A percentile compares a stretch with the other conserved stretches of the same genome.
These are phyloP conservation scores for baker's yeast (Saccharomyces cerevisiae) DNA, from an alignment of 805 yeast species.

Conservation along the genomic window DNA sequence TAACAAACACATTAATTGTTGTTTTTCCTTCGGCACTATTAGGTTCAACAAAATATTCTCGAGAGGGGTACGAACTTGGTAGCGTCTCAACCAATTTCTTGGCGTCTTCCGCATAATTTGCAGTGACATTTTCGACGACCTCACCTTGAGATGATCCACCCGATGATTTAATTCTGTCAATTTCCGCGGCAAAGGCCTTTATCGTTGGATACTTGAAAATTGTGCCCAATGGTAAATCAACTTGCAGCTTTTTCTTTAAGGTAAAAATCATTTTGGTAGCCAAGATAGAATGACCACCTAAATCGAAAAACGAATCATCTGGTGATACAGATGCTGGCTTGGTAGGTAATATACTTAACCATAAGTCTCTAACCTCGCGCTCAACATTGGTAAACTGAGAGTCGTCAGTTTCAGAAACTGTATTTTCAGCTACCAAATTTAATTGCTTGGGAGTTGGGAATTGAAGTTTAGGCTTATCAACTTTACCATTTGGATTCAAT, in stretches of 20 bases:
- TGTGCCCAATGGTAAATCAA: conserved; percentile 83
- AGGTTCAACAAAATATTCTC: conserved; percentile 22
- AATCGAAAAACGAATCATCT: conserved; percentile 86
- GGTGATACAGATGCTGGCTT: conserved; percentile 70
- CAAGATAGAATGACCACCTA: conserved; percentile 95
- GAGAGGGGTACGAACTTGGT: conserved; percentile 39
- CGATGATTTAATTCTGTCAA: conserved; percentile 47
- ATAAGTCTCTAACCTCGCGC: conserved; percentile 62
- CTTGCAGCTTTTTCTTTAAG: conserved; percentile 64
- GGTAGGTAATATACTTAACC: conserved; percentile 81
- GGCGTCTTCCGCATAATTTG: conserved; percentile 70
- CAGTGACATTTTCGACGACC: conserved; percentile 17
- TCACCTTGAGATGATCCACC: conserved; percentile 30
- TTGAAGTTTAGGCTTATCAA: conserved; percentile 93
- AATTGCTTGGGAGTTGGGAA: conserved; percentile 88
- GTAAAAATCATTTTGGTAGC: conserved; percentile 97
- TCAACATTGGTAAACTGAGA: conserved; percentile 58
- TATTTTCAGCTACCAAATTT: conserved; percentile 56
- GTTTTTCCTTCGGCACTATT: conserved; percentile 26
- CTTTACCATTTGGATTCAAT: conserved; percentile 94
- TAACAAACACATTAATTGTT: conserved; percentile 60
- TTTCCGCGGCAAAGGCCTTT: conserved; percentile 63
- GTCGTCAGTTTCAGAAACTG: conserved; percentile 36
- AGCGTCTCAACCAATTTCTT: conserved; percentile 38
- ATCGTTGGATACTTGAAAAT: conserved; percentile 88